Conservation (phyloP, 1,139 yeast species). For the Scheffersomyces parashehatae region DNA sequence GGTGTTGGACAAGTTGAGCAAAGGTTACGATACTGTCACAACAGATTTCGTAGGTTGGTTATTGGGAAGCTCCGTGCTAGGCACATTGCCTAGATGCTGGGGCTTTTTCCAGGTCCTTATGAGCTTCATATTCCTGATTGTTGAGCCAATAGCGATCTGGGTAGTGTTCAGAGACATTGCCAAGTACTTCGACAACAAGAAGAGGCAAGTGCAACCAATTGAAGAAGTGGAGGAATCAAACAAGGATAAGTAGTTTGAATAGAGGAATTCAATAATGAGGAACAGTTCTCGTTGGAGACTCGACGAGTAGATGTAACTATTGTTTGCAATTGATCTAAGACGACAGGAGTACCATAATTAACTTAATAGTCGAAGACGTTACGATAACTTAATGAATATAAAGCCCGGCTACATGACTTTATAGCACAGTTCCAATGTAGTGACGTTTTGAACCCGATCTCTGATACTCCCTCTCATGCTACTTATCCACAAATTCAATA, state of each 20-base stretch:
- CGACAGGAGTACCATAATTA: no score
- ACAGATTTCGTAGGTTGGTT: conserved; percentile 90
- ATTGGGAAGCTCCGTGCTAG: conserved; percentile 66
- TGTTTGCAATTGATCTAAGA: no score
- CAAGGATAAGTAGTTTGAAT: not conserved
- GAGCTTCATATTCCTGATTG: conserved; percentile 51
- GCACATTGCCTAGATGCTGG: conserved; percentile 66
- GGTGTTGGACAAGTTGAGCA: conserved; percentile 55
- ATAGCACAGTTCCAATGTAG: no score
- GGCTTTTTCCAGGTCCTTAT: conserved; percentile 54
- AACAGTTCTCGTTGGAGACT: no score
- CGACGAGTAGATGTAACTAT: no score
- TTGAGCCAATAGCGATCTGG: conserved; percentile 65
- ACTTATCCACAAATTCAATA: no score
- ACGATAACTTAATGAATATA: no score
- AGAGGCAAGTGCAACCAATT: conserved; percentile 3
- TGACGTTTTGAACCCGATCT: no score
- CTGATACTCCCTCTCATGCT: no score
- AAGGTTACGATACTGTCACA: conserved; percentile 73
- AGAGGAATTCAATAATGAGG: not conserved
- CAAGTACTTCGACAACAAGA: conserved; percentile 38
- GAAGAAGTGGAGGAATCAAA: conserved; percentile 6
- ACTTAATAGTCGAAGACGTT: no score
- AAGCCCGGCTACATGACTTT: no score
- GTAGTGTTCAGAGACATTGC: conserved; percentile 57